Conservation (phyloP, 371 early-diverging fungal genomes). For the Dichotomocladium elegans region DNA sequence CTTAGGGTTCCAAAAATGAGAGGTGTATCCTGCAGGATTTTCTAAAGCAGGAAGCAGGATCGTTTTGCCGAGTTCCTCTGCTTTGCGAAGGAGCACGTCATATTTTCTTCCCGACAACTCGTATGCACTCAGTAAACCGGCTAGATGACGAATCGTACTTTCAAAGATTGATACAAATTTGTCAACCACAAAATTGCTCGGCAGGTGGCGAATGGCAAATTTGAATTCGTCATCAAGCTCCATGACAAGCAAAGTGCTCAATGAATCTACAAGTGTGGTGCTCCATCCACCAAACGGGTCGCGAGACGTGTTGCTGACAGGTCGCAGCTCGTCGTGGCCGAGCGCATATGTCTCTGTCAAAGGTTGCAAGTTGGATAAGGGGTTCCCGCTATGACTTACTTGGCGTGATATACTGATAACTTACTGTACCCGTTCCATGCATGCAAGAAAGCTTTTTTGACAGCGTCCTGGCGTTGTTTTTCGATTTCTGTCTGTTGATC, state of each 20-base stretch:
- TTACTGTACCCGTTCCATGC: slow-evolving; percentile 2
- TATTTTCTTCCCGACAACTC: slow-evolving; percentile 52
- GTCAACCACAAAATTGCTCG: slow-evolving; percentile 28
- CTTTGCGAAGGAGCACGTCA: slow-evolving; percentile 35
- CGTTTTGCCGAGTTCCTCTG: slow-evolving; percentile 48
- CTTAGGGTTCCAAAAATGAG: slow-evolving; percentile 40
- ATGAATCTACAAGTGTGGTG: slow-evolving; percentile 74
- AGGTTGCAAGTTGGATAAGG: too few species aligned
- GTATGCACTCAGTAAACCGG: slow-evolving; percentile 83
- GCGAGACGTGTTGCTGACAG: slow-evolving; percentile 31
- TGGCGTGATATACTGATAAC: not conserved
- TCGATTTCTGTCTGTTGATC: too few species aligned
- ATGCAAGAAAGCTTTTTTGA: slow-evolving; percentile 25
- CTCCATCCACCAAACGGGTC: slow-evolving; percentile 77
- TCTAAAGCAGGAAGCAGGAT: slow-evolving; percentile 57
- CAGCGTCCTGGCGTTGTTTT: slow-evolving; percentile 18
- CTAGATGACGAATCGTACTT: slow-evolving; percentile 84
- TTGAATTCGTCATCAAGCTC: slow-evolving; percentile 65
- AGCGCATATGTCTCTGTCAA: slow-evolving; percentile 34
- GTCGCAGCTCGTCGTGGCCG: slow-evolving; percentile 55
- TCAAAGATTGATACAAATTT: slow-evolving; percentile 75
- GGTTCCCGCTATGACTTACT: too few species aligned
- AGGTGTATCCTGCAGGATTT: slow-evolving; percentile 55
- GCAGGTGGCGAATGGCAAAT: slow-evolving; percentile 55
- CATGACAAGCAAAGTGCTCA: slow-evolving; percentile 82